Evolutionary conservation across 163 green algal species (phyloP).

Genomic region (Dunaliella salina): DNA sequence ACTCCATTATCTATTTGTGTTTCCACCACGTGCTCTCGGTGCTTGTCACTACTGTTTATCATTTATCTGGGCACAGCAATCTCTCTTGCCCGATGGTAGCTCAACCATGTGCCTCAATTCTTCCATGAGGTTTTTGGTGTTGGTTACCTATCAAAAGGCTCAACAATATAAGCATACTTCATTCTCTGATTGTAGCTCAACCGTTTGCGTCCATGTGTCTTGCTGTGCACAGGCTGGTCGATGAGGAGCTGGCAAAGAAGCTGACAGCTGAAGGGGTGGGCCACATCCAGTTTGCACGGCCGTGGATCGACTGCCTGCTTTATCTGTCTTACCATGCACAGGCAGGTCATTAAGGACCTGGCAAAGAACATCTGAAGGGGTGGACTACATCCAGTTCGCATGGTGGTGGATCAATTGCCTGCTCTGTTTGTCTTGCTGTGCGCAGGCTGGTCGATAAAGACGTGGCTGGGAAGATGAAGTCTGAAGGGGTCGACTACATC

Average conservation of each 20-base stretch:
- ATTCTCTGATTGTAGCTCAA: slow-evolving; percentile 93
- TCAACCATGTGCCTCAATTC: too few species aligned
- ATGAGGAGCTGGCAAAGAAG: slow-evolving; percentile 43
- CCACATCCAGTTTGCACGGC: slow-evolving; percentile 95
- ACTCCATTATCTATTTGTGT: too few species aligned
- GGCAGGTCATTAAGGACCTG: slow-evolving; percentile 21
- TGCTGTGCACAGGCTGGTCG: neutral
- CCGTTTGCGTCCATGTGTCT: slow-evolving; percentile 69
- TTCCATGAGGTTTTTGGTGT: too few species aligned
- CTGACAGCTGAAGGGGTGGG: slow-evolving; percentile 79
- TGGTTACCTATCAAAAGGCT: too few species aligned
- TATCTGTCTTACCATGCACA: too few species aligned
- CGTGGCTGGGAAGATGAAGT: slow-evolving; percentile 71
- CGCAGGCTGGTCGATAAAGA: neutral
- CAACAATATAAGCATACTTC: too few species aligned
- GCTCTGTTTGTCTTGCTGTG: slow-evolving; percentile 39
- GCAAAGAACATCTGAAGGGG: slow-evolving; percentile 65
- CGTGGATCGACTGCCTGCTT: slow-evolving; percentile 97
- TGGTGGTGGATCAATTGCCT: slow-evolving; percentile 98
- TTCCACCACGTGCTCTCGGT: too few species aligned
- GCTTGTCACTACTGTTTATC: too few species aligned
- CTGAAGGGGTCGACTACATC: slow-evolving; percentile 88
- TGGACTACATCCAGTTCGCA: slow-evolving; percentile 96
- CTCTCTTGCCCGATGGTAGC: too few species aligned
- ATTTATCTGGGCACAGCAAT: too few species aligned